Percentiles rank a stretch among this genome's conserved stretches.
These are phyloP conservation scores for Berberis thunbergii DNA, from an alignment of 164 flowering plant genomes.

Conservation along the genomic window DNA sequence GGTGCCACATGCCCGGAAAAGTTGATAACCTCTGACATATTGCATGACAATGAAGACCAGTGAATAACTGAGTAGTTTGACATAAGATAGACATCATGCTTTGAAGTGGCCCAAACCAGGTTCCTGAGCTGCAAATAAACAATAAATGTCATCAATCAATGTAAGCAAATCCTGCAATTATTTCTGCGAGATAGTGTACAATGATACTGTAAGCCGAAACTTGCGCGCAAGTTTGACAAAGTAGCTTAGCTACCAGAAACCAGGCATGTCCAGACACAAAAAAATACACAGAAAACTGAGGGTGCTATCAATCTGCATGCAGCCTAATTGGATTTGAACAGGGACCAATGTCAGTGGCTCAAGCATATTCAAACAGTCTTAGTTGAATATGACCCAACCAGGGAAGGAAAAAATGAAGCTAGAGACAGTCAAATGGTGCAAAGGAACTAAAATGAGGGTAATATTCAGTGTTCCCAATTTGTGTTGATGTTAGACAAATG, in stretches of 20 bases:
- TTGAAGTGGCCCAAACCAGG: conserved; percentile 71
- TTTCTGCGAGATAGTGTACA: background rate
- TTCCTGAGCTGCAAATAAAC: conserved; percentile 46
- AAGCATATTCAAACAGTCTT: too few species aligned
- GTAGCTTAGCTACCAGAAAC: background rate
- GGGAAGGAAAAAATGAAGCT: too few species aligned
- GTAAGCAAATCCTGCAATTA: background rate
- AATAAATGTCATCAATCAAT: background rate
- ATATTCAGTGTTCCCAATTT: too few species aligned
- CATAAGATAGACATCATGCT: conserved; percentile 70
- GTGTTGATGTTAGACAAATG: too few species aligned
- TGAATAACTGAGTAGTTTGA: conserved; percentile 47
- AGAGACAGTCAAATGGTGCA: too few species aligned
- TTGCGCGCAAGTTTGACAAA: too few species aligned
- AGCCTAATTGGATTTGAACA: too few species aligned
- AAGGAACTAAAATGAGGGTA: too few species aligned
- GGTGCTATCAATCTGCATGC: too few species aligned
- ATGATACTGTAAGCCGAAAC: background rate
- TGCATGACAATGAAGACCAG: conserved; percentile 35
- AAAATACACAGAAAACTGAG: too few species aligned
- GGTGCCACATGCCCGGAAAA: conserved; percentile 11
- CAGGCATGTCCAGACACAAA: background rate
- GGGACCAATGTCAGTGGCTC: too few species aligned
- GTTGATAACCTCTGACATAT: conserved; percentile 10
- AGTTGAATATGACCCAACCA: too few species aligned